Conservation (phyloP, 2,329 filamentous ascomycete species). For the Aureobasidium sp. region DNA sequence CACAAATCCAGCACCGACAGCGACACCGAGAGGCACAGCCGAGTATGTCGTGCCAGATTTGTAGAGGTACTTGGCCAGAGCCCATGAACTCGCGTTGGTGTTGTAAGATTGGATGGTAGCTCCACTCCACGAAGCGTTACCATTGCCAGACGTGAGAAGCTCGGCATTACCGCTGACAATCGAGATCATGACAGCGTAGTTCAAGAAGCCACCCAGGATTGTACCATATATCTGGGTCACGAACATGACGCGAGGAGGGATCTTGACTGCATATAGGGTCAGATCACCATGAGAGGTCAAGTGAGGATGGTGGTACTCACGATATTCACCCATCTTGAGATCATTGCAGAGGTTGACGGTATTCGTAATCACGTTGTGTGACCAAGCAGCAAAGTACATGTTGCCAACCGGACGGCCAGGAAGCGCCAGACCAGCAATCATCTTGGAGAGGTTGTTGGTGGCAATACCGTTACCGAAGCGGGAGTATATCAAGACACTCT, state of each 20-base stretch:
- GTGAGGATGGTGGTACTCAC: conserved; percentile 27
- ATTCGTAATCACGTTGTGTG: conserved; percentile 48
- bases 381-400: conserved; percentile 53
- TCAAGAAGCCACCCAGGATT: conserved; percentile 45
- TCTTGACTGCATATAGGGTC: conserved; percentile 35
- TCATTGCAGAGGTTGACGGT: conserved; percentile 45
- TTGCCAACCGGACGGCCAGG: conserved; percentile 47
- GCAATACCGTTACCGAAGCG: conserved; percentile 50
- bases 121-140: conserved; percentile 47
- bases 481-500: conserved; percentile 44
- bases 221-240: conserved; percentile 49
- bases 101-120: conserved; percentile 40
- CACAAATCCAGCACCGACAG: conserved; percentile 41
- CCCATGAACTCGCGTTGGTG: conserved; percentile 26
- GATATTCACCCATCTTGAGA: conserved; percentile 52
- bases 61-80: conserved; percentile 46
- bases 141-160: conserved; percentile 38
- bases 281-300: neutral
- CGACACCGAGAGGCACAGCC: conserved; percentile 34
- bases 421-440: conserved; percentile 46
- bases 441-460: conserved; percentile 52
- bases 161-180: conserved; percentile 45
- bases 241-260: conserved; percentile 49
- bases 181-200: conserved; percentile 49
- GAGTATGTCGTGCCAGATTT: conserved; percentile 28